Percentiles rank a stretch among this genome's conserved stretches.
Conservation (phyloP, 805 yeast species). For the Scheffersomyces stipitis region DNA sequence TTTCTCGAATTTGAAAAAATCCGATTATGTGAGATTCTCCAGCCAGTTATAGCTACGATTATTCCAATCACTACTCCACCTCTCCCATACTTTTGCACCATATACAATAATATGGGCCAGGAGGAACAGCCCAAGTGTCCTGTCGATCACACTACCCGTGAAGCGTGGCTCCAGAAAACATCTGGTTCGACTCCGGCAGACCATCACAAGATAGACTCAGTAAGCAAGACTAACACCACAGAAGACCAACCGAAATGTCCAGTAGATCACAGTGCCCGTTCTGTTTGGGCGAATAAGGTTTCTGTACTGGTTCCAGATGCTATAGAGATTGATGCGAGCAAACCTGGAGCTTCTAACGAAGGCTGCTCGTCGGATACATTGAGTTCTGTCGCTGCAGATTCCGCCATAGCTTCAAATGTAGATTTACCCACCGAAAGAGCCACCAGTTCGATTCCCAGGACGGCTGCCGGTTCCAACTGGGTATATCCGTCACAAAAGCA, state of each 20-base stretch:
- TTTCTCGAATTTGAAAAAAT: too few species aligned
- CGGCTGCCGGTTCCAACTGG: conserved; percentile 69
- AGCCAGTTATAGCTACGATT: too few species aligned
- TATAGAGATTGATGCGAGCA: conserved; percentile 16
- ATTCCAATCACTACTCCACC: too few species aligned
- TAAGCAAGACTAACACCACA: conserved; percentile 5
- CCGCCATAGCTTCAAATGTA: conserved; percentile 27
- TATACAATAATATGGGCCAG: not conserved
- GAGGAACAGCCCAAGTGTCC: conserved; percentile 46
- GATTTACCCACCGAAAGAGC: conserved; percentile 72
- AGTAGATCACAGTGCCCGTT: conserved; percentile 62
- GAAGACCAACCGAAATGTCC: conserved; percentile 54
- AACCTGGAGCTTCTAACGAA: conserved; percentile 38
- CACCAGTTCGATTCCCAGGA: conserved; percentile 79
- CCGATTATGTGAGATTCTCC: too few species aligned
- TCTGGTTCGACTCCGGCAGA: not conserved
- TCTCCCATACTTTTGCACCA: too few species aligned
- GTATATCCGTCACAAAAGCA: conserved; percentile 94
- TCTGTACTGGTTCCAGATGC: conserved; percentile 27
- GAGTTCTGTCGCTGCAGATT: too few species aligned
- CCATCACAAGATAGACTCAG: conserved; percentile 3
- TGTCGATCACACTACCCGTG: conserved; percentile 47
- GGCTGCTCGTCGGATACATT: conserved; percentile 49
- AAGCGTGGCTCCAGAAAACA: conserved; percentile 28
- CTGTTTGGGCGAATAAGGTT: conserved; percentile 49